Base-by-base conservation (phyloP, 225 moss, liverwort and hornwort genomes). In the Polytrichum formosum region DNA sequence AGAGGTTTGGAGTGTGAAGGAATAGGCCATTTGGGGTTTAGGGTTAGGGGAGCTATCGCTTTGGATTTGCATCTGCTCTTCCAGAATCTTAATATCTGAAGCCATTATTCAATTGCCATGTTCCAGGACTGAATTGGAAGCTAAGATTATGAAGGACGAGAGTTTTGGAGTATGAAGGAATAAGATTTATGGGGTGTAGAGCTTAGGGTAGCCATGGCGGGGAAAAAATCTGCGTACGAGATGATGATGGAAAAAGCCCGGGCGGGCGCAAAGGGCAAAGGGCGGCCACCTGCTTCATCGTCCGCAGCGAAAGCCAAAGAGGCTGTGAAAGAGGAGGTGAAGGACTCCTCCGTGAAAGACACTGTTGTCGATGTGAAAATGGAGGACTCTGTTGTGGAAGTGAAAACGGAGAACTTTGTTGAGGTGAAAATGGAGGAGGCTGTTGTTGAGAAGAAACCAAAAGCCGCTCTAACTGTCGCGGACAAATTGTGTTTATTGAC, bases 231-330 rank as follows among this genome's bases (percentile, higher is more conserved):
- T 17, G 83, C 79, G 18, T 85, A 78, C 53, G 89, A 86, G 68
- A 81, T 71, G 79, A 83, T 89, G 85, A 89, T 89, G 89, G 83
- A 84, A 77, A 81, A 77, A 66, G 89, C 89, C 53, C 86, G 89
- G 56, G 86, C 82, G 62, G 77, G 76, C 53, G 83, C 83, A 2
- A 87, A 85, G 73, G 88, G 78, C 3, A 89, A 81, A 72, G 89
- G 83, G 9, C 77, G 89, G 19, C 79, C 85, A 29, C 83, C 89
- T 20, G 77, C 81, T 23, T 58, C 58, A 55, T 75, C 89, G 28
- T 81, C 72, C 31, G 76, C 75, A 60, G 81, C 77, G 8, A 87
- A 87, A 77, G 75, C 79, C 18, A 87, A 87, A 75, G 83, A 81
- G 60, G 75, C n/a, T 53, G 56, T 28, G 65, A 82, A 72, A 31